phyloP scores from a whole-genome alignment of 805 yeast genomes.

The Candida maltosa region DNA sequence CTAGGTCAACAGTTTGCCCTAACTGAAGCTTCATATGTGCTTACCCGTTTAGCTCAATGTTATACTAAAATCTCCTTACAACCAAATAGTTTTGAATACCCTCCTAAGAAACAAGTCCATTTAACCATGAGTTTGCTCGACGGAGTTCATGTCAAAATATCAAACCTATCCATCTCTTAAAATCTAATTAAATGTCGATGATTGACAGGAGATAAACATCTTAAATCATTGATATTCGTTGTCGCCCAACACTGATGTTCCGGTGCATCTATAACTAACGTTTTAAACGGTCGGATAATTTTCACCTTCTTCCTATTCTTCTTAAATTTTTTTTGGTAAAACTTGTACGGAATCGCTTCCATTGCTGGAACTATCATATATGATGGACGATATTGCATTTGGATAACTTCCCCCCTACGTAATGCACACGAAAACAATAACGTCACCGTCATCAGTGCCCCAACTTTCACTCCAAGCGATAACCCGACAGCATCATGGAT shows the following conservation, averaged over 20 bases:
- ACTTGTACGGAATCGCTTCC: conserved; percentile 2
- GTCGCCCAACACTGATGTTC: conserved; percentile 7
- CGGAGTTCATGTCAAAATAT: conserved; percentile 17
- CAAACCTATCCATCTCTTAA: not conserved
- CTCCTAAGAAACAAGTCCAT: conserved; percentile 27
- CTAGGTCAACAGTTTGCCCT: conserved; percentile 58
- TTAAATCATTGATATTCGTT: conserved; percentile 3
- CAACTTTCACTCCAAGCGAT: conserved; percentile 7
- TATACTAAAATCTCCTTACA: conserved; percentile 18
- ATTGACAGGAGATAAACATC: not conserved
- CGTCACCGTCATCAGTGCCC: conserved; percentile 2
- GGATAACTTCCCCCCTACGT: conserved; percentile 4
- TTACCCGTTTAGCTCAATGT: conserved; percentile 32
- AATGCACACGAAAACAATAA: conserved; percentile 4
- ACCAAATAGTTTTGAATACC: conserved; percentile 20
- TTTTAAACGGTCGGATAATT: conserved; percentile 4
- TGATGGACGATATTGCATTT: conserved; percentile 8
- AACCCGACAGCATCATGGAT: conserved; percentile 9
- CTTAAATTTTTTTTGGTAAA: conserved; percentile 1
- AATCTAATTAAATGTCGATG: not conserved
- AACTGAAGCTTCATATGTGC: conserved; percentile 49
- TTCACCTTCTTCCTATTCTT: not conserved
- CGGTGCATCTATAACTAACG: conserved; percentile 7
- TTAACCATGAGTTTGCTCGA: conserved; percentile 25
- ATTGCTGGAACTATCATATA: conserved; percentile 5